A percentile compares a stretch with the other conserved stretches of the same genome.
Conservation (phyloP, 495 filamentous ascomycete species). For the Penicillium subrubescens region DNA sequence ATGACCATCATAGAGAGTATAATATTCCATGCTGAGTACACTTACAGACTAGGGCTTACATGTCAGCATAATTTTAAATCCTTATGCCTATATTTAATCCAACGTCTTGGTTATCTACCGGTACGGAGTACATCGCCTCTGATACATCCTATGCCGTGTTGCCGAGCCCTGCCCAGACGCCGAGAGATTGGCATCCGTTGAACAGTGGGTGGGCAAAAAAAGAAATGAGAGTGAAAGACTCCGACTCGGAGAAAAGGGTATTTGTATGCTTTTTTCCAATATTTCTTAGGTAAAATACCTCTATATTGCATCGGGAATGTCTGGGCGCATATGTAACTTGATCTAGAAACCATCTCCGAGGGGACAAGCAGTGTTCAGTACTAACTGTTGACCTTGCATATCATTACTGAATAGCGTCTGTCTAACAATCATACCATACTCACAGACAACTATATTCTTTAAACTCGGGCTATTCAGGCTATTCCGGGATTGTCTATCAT, state of each 20-base stretch:
- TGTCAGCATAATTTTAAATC: neutral
- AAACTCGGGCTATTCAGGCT: neutral
- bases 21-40: neutral
- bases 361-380: neutral
- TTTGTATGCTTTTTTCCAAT: slow-evolving; percentile 16
- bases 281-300: slow-evolving; percentile 25
- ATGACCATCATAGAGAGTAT: neutral
- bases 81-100: neutral
- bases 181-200: slow-evolving; percentile 38
- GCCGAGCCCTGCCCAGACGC: slow-evolving; percentile 37
- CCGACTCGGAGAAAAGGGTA: neutral
- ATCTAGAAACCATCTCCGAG: neutral
- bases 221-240: neutral
- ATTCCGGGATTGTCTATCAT: neutral
- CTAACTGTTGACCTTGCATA: neutral
- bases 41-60: neutral
- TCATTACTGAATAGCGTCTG: neutral
- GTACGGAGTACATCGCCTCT: neutral
- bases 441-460: neutral
- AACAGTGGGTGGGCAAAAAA: slow-evolving; percentile 9
- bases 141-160: slow-evolving; percentile 5
- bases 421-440: neutral
- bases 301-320: slow-evolving; percentile 1
- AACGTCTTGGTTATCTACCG: neutral
- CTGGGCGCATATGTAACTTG: slow-evolving; percentile 1